phyloP scores from a whole-genome alignment of 768 basidiomycete genomes.

The Cubamyces sp. region DNA sequence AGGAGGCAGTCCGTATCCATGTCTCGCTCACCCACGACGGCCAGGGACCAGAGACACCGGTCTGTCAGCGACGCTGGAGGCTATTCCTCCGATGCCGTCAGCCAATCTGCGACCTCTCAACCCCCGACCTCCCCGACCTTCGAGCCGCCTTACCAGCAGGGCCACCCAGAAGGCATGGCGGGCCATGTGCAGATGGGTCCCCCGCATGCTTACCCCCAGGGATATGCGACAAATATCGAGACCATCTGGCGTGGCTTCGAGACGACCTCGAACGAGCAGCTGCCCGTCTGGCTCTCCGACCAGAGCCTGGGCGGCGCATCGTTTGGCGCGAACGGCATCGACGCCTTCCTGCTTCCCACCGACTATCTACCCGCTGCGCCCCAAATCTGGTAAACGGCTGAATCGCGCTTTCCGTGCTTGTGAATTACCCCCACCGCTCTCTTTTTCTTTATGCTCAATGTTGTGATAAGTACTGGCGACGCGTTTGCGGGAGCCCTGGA shows the following conservation, averaged over 20 bases:
- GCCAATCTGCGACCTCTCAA: constrained; percentile 33
- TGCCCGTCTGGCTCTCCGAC: constrained; percentile 87
- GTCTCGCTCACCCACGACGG: constrained; percentile 63
- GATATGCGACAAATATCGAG: constrained; percentile 49
- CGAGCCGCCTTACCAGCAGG: constrained; percentile 43
- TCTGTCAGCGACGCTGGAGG: constrained; percentile 46
- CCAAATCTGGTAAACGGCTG: constrained; percentile 67
- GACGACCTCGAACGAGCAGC: constrained; percentile 69
- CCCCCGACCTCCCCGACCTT: constrained; percentile 63
- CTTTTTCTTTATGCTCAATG: constrained; percentile 1
- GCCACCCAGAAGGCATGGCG: constrained; percentile 35
- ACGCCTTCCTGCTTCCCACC: constrained; percentile 78
- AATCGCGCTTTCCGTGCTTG: neutral
- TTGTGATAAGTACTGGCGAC: constrained; percentile 15
- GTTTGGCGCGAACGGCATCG: constrained; percentile 82
- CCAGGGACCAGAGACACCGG: constrained; percentile 53
- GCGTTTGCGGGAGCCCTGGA: constrained; percentile 3
- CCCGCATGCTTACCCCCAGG: constrained; percentile 30
- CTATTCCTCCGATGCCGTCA: constrained; percentile 38
- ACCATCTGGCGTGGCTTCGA: constrained; percentile 80
- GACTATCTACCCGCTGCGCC: constrained; percentile 73
- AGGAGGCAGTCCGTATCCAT: constrained; percentile 53
- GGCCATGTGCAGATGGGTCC: constrained; percentile 38
- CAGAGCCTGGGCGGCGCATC: constrained; percentile 76
- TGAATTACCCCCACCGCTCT: neutral